phyloP scores from a whole-genome alignment of 2,329 filamentous ascomycete species.

The Dactylonectria estremocensis region DNA sequence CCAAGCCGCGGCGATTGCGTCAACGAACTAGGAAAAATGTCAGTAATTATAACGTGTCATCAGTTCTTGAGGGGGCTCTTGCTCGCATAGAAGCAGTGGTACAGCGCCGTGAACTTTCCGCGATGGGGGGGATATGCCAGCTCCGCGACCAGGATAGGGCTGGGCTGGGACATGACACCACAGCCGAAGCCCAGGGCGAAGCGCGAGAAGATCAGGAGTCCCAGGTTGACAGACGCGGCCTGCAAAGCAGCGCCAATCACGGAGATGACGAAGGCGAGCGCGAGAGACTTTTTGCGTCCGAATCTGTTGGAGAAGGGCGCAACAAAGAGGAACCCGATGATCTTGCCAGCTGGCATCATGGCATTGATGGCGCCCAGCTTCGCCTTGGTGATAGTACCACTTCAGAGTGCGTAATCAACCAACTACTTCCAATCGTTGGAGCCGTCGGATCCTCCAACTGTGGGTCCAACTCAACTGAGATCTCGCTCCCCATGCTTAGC shows the following conservation, averaged over 20 bases:
- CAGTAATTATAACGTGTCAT: too few species aligned
- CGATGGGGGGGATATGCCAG: conserved; percentile 51
- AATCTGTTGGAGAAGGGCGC: conserved; percentile 53
- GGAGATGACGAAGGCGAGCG: conserved; percentile 48
- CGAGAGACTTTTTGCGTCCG: conserved; percentile 56
- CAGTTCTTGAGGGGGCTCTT: conserved; percentile 11
- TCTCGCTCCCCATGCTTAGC: too few species aligned
- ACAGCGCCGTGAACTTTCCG: conserved; percentile 48
- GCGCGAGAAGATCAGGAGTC: conserved; percentile 48
- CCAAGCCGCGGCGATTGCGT: conserved; percentile 45
- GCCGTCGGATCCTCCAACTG: too few species aligned
- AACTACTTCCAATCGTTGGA: too few species aligned
- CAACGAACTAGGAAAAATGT: too few species aligned
- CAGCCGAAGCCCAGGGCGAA: conserved; percentile 49
- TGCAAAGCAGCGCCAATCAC: conserved; percentile 51
- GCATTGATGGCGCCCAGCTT: too few species aligned
- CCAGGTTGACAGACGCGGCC: conserved; percentile 40
- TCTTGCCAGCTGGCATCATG: conserved; percentile 54
- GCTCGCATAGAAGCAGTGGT: conserved; percentile 30
- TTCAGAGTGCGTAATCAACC: too few species aligned
- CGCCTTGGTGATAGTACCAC: too few species aligned
- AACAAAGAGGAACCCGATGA: conserved; percentile 53
- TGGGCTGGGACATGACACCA: conserved; percentile 45
- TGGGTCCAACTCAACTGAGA: too few species aligned
- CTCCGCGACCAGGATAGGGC: conserved; percentile 50